Evolutionary conservation across 306 rosid species (phyloP).

Genomic region (Benincasa hispida): DNA sequence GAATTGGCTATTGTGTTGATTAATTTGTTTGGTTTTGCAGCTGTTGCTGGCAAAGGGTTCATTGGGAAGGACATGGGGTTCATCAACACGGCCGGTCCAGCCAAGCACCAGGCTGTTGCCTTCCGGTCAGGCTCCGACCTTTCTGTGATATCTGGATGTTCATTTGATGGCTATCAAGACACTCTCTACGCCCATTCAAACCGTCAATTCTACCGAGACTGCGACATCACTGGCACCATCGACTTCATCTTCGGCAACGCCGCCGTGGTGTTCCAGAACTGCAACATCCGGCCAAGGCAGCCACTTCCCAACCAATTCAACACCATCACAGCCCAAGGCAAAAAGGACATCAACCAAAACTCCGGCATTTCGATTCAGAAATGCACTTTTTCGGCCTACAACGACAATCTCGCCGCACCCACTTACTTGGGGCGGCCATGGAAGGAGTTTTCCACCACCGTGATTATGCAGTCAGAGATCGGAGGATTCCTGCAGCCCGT

Average conservation of each 20-base stretch:
- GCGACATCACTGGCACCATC: slow-evolving; percentile 69
- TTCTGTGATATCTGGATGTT: slow-evolving; percentile 55
- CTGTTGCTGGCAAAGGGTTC: slow-evolving; percentile 70
- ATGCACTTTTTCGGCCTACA: slow-evolving; percentile 24
- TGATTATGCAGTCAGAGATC: slow-evolving; percentile 48
- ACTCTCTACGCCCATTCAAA: slow-evolving; percentile 86
- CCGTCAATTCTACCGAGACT: slow-evolving; percentile 80
- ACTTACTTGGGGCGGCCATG: slow-evolving; percentile 92
- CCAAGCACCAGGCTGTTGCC: slow-evolving; percentile 89
- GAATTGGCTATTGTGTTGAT: not conserved
- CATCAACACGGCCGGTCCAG: slow-evolving; percentile 63
- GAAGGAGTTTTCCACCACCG: slow-evolving; percentile 68
- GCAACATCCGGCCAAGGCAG: slow-evolving; percentile 61
- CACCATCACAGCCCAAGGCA: slow-evolving; percentile 94
- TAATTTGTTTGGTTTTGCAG: slow-evolving; percentile 24
- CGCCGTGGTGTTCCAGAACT: slow-evolving; percentile 60
- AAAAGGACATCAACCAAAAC: slow-evolving; percentile 64
- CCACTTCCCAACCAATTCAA: slow-evolving; percentile 67
- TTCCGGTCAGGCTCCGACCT: slow-evolving; percentile 66
- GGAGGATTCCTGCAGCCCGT: slow-evolving; percentile 42
- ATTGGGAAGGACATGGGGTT: slow-evolving; percentile 70
- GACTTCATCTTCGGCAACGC: slow-evolving; percentile 96
- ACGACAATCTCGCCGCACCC: slow-evolving; percentile 25
- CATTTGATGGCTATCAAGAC: slow-evolving; percentile 66
- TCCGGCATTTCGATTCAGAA: slow-evolving; percentile 71